Evolutionary conservation across 768 basidiomycete species (phyloP), one percentile per base, ranked within the genome.

Genomic region (Sporobolomyces pararoseus): DNA sequence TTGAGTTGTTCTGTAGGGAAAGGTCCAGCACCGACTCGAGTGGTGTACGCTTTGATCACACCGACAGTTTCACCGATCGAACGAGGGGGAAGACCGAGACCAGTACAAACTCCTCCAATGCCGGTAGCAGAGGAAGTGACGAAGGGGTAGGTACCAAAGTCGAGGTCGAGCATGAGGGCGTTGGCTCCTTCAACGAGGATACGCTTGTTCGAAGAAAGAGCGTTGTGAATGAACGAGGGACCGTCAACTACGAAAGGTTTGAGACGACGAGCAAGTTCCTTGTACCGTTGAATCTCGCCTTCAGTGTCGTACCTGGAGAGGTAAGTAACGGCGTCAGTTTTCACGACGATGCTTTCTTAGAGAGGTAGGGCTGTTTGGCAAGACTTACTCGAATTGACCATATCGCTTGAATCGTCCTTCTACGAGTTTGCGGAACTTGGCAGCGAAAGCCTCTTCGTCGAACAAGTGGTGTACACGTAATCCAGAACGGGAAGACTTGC

Each of bases 321-420:
- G 39, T 42, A 17, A 42, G 9, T 42, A 39, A 14, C 29, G 6
- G 35, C 7, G 32, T 29, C 32, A 35, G 46, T 10, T 19, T 34
- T n/a, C n/a, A 6, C 4, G 16, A 46, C 21, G 47, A 1, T n/a
- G n/a, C n/a, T n/a, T n/a, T n/a, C n/a, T n/a, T n/a, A n/a, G n/a
- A n/a, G n/a, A n/a, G n/a, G n/a, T n/a, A n/a, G n/a, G n/a, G n/a
- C n/a, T n/a, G n/a, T n/a, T n/a, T n/a, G n/a, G n/a, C n/a, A n/a
- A 7, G 23, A 49, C 71, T 53, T 58, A 72, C 78, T 98, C 94
- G 76, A 99, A 99, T 78, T 90, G 82, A 0, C 96, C 96, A 77
- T 98, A 99, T 53, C 96, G 89, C 82, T 99, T 99, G 83, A 94
- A 96, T 19, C 96, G 84, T 2, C 94, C 92, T 79, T 99, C 96